Evolutionary conservation across 139 green algal genomes (phyloP).

Genomic region (Chlamydomonas eustigma): DNA sequence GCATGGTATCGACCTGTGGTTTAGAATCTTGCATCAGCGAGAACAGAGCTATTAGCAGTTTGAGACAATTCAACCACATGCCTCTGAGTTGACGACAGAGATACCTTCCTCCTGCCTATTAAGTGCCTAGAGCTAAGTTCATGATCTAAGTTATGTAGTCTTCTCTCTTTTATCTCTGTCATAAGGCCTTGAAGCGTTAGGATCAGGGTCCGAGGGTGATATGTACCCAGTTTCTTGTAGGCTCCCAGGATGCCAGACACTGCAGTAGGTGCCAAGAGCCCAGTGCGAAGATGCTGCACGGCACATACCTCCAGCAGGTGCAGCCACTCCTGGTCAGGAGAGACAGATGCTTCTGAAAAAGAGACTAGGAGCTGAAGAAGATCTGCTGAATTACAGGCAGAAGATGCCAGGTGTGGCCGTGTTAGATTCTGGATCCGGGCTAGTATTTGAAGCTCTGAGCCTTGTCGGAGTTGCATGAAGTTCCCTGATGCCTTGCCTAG

Average conservation of each 20-base stretch:
- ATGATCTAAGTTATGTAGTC: too few relatives aligned
- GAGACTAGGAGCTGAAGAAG: neutral
- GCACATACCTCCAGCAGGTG: slow-evolving; percentile 9
- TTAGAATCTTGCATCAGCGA: too few relatives aligned
- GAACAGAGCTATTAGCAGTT: too few relatives aligned
- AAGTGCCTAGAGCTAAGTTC: too few relatives aligned
- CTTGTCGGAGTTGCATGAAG: neutral
- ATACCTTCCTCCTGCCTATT: too few relatives aligned
- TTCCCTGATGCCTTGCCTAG: neutral
- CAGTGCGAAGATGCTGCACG: neutral
- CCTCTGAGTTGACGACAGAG: too few relatives aligned
- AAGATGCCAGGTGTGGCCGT: neutral
- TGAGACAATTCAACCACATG: too few relatives aligned
- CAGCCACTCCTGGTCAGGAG: slow-evolving; percentile 4
- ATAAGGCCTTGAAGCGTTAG: neutral
- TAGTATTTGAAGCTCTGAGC: slow-evolving; percentile 8
- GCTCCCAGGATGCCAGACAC: slow-evolving; percentile 1
- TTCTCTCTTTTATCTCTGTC: neutral
- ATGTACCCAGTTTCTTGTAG: slow-evolving; percentile 2
- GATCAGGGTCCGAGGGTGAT: neutral
- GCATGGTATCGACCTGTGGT: too few relatives aligned
- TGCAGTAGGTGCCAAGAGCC: neutral
- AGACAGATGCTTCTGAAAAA: slow-evolving; percentile 7
- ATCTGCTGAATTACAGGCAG: slow-evolving; percentile 9
- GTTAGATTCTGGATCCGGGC: neutral